Evolutionary conservation across 768 basidiomycete genomes (phyloP).

Genomic region (Lyophyllum decastes): DNA sequence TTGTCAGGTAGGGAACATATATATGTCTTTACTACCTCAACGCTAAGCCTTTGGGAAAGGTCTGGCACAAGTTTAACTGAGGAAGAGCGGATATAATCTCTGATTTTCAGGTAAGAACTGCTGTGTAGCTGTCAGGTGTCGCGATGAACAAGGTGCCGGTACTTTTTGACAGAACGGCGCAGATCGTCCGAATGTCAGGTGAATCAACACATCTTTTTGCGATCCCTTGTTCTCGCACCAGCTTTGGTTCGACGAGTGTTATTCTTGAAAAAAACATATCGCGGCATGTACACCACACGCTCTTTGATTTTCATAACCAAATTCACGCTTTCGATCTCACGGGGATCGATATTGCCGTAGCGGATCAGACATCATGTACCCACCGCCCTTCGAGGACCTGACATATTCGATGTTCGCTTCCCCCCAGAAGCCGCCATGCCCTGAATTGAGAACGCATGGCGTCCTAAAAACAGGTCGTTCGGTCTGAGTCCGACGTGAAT

Average conservation of each 20-base stretch:
- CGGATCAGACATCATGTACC: background rate
- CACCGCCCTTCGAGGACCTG: background rate
- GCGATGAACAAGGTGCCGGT: background rate
- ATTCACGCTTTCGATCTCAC: background rate
- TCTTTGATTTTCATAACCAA: slow-evolving; percentile 4
- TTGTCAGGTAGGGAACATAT: too few species aligned
- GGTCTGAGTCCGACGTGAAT: too few species aligned
- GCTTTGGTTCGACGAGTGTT: background rate
- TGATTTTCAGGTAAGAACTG: background rate
- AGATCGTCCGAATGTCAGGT: background rate
- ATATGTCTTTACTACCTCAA: background rate
- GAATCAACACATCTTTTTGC: background rate
- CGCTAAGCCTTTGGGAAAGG: background rate
- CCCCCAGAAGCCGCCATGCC: background rate
- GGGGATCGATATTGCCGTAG: background rate
- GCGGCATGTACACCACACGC: background rate
- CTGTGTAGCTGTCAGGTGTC: background rate
- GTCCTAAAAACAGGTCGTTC: background rate
- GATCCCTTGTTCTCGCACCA: background rate
- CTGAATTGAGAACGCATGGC: background rate
- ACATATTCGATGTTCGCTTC: background rate
- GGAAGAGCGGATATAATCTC: background rate
- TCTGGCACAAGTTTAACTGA: background rate
- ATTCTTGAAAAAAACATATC: background rate
- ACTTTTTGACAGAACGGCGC: background rate